phyloP scores from a whole-genome alignment of 805 yeast genomes.

The Candida endomychidarum region DNA sequence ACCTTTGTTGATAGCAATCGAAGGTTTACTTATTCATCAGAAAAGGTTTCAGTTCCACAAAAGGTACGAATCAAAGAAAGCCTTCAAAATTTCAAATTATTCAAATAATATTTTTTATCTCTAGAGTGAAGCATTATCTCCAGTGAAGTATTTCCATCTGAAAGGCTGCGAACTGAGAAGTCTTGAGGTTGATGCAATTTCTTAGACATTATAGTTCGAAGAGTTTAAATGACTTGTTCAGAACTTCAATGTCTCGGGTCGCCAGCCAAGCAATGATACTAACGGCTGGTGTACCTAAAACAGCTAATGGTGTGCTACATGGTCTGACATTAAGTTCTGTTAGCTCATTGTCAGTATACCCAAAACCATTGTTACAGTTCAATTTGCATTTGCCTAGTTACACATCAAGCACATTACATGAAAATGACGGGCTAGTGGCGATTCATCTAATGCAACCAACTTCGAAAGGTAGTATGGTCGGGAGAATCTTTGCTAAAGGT shows the following conservation, averaged over 20 bases:
- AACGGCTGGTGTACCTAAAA: conserved; percentile 29
- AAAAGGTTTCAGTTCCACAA: too few relatives aligned
- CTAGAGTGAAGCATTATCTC: too few relatives aligned
- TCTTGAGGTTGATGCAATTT: neutral
- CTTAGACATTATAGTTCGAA: conserved; percentile 2
- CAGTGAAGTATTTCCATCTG: too few relatives aligned
- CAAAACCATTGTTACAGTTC: conserved; percentile 78
- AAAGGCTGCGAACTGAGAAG: conserved; percentile 2
- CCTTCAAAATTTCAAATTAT: too few relatives aligned
- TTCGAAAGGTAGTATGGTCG: conserved; percentile 52
- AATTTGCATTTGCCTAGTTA: conserved; percentile 84
- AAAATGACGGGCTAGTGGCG: conserved; percentile 55
- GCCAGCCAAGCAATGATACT: conserved; percentile 45
- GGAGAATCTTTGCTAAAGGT: conserved; percentile 63
- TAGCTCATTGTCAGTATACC: conserved; percentile 74
- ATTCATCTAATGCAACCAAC: conserved; percentile 74
- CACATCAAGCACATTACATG: conserved; percentile 67
- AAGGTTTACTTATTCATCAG: too few relatives aligned
- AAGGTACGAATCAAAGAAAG: too few relatives aligned
- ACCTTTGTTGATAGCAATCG: too few relatives aligned
- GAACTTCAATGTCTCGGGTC: conserved; percentile 35
- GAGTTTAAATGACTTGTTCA: conserved; percentile 19
- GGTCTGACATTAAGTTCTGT: conserved; percentile 90
- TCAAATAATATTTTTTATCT: too few relatives aligned
- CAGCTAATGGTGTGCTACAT: conserved; percentile 30